Base-by-base conservation (phyloP, 495 filamentous ascomycete genomes). In the Penicillium macrosclerotiorum region DNA sequence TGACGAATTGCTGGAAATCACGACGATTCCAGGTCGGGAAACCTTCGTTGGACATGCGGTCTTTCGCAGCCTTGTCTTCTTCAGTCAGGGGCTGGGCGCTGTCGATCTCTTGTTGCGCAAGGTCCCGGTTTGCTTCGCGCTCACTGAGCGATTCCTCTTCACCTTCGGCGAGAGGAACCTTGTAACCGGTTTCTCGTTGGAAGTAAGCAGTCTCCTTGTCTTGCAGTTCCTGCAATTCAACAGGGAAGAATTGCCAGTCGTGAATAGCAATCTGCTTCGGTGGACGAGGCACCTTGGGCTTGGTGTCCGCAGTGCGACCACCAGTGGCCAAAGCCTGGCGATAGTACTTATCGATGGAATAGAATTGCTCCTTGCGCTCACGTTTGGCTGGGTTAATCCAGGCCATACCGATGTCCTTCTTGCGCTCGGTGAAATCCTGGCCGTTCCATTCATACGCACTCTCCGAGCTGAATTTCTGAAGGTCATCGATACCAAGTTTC, bases 381-480 rank as follows among this genome's bases (percentile, higher is more conserved):
- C 94, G 91, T 75, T 97, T 99, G 14, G 93, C 83, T 2, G 94
- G 94, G 58, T 99, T 96, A 72, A 99, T 99, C 94, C 94, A 99
- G 60, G 76, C 94, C 23, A 95, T 78, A 27, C 90, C 90, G 48
- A 99, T 88, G 32, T 95, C 92, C 59, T 96, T 96, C 72, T 95
- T 95, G 41, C 83, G 81, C 33, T 79, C 75, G 5, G 89, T 88
- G 56, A 97, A 99, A 55, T 90, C 88, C 63, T 96, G 83, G 20
- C 94, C 94, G 51, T 99, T 97, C 94, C 94, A 99, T 60, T 97
- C 92, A 49, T 99, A 99, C 0, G 91, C 86, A 32, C 89, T 95
- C 54, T 99, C 94, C 0, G 90, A 95, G 3, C 85, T 91, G 68
- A 99, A 97, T 63, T 96, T 99, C 57, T 97, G 94, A 13, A 99